Percentiles rank a stretch among this genome's conserved stretches.
Evolutionary conservation across 1,284 basidiomycete species (phyloP).

Genomic region (Ganoderma sinense): DNA sequence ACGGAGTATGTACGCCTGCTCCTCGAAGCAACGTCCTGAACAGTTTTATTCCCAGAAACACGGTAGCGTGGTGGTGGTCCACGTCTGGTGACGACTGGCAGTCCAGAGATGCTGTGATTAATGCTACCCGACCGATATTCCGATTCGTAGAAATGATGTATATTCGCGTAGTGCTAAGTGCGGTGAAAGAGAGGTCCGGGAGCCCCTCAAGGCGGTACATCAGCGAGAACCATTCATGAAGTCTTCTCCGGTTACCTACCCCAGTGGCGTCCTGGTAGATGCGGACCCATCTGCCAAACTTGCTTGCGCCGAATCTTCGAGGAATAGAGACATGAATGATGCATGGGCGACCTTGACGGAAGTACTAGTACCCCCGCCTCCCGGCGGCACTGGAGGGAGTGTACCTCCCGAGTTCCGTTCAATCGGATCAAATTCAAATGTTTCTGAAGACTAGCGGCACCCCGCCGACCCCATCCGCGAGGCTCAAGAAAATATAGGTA

Average conservation of each 20-base stretch:
- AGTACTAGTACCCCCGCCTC: too few species aligned
- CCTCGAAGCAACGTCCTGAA: not conserved
- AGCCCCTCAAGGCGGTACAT: too few species aligned
- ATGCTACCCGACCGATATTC: not conserved
- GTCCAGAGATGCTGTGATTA: not conserved
- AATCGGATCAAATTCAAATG: not conserved
- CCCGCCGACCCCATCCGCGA: not conserved
- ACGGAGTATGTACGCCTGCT: not conserved
- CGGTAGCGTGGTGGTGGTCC: not conserved
- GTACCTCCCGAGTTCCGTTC: not conserved
- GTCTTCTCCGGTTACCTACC: not conserved
- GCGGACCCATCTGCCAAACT: too few species aligned
- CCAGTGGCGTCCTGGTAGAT: too few species aligned
- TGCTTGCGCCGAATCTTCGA: too few species aligned
- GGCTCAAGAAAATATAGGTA: not conserved
- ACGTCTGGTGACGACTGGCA: not conserved
- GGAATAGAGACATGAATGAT: too few species aligned
- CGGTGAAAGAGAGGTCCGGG: too few species aligned
- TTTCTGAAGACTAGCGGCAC: not conserved
- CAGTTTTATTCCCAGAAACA: not conserved
- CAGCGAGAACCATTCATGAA: too few species aligned
- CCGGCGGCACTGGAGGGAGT: too few species aligned
- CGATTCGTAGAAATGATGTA: not conserved
- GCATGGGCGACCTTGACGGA: not conserved
- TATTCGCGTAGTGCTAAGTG: too few species aligned